Base-by-base conservation (phyloP, 495 filamentous ascomycete genomes). In the Beverwykella pulmonaria region DNA sequence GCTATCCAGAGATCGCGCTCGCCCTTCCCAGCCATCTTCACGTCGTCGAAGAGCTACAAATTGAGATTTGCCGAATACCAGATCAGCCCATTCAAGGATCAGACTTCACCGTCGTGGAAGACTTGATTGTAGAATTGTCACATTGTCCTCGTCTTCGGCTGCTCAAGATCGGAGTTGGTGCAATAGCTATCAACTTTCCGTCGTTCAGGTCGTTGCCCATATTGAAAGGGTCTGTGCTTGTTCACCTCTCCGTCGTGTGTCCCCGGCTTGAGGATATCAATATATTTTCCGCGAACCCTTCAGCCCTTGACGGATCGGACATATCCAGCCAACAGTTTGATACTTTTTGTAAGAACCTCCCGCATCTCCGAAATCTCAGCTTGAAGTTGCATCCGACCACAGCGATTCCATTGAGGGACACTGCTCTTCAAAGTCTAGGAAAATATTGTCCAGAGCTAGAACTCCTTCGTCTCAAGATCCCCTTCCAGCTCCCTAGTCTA, bases 1-100 rank as follows among this genome's bases (percentile, higher is more conserved):
- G 53, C 23, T 71, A 67, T 48, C 68, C 68, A 15, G 68, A 71
- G 32, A 48, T 71, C 10, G 64, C 68, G 26, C 49, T 64, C 7
- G 58, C 68, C 6, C 63, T 71, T 3, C 52, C 55, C 23, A 10
- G 26, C 0, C 68, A 67, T 36, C 59, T 71, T 5, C 10, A 20
- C 14, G 0, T 26, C 1, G 14, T 71, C 15, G 63, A 67, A 32
- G 53, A 67, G 12, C 41, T 71, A 26, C 44, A 71, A 32, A 19
- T 71, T 14, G 59, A 63, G n/a, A 34, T 71, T 9, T 57, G 41
- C 19, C 63, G 68, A 8, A 61, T 64, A 25, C 58, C 63, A 22
- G 44, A 67, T 10, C 34, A 46, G 36, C 54, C n/a, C 4, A 39
- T 49, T 3, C 20, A 39, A 23, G 46, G 32, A 0, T 12, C 52